Evolutionary conservation across 495 filamentous ascomycete genomes (phyloP), one percentile per base, ranked within the genome.

Genomic region (Emericellopsis terricola): DNA sequence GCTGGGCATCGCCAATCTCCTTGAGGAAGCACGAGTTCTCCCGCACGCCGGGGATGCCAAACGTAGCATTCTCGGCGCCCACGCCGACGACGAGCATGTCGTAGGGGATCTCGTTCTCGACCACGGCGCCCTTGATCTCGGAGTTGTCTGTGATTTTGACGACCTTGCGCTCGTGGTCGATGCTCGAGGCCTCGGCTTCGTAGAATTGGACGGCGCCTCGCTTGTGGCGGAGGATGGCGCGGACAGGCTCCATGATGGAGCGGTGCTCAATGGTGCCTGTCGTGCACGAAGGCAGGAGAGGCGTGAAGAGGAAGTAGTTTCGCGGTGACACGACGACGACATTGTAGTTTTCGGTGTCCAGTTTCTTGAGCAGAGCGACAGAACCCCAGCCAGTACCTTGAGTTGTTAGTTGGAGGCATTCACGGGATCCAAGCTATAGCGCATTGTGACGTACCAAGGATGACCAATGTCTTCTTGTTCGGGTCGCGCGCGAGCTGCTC

Each of bases 261-360:
- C 91, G 82, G 64, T 94, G 91, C 64, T 99, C 91, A 50, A 99
- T 87, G 44, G 81, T 77, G 53, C 91, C 89, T 33, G 83, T 94
- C 16, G 89, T 94, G 59, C 91, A 96, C 51, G 84, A 93, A 34
- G 89, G 89, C 28, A 99, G 70, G 29, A 99, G 72, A 28, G 89
- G 89, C 13, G 91, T 99, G 69, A 96, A 99, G 38, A 99, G 78
- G 76, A 99, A 99, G 71, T 89, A 99, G 60, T 96, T 96, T 45
- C 89, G 82, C 36, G 89, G 89, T 28, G 87, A 94, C 54, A 84
- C 78, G 44, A 97, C 81, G 57, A 94, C 57, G 51, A 97, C 89
- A 60, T 96, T 96, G 69, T 94, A 97, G 68, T 94, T 91, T 47
- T 87, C 77, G 30, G 89, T 93, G 53, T 97, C 91, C 48, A 97